A percentile compares a stretch with the other conserved stretches of the same genome.
Conservation (phyloP, 768 basidiomycete genomes). For the Leccinum variicolor region DNA sequence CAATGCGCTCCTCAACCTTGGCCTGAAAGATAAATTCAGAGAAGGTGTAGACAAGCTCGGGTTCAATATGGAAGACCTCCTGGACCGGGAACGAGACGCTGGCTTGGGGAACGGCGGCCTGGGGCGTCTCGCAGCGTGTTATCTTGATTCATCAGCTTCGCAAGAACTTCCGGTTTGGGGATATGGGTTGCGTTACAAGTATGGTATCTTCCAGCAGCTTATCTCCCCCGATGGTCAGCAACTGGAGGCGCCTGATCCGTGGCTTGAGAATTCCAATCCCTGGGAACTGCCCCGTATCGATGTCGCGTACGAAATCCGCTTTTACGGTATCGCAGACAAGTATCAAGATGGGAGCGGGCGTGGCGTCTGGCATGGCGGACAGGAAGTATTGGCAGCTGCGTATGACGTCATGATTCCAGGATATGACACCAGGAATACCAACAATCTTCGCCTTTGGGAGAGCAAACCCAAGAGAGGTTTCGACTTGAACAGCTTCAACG, state of each 20-base stretch:
- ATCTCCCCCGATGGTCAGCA: constrained; percentile 83
- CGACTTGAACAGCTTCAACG: constrained; percentile 94
- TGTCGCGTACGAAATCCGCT: constrained; percentile 80
- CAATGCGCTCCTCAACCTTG: constrained; percentile 84
- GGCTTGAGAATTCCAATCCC: constrained; percentile 84
- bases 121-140: constrained; percentile 95
- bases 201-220: constrained; percentile 94
- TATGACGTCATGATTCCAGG: constrained; percentile 94
- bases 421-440: constrained; percentile 78
- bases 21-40: constrained; percentile 71
- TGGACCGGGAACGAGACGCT: constrained; percentile 90
- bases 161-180: constrained; percentile 95
- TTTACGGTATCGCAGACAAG: constrained; percentile 82
- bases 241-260: constrained; percentile 90
- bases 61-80: constrained; percentile 83
- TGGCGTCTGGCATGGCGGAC: constrained; percentile 81
- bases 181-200: constrained; percentile 89
- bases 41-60: constrained; percentile 74
- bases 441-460: constrained; percentile 87
- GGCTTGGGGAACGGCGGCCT: constrained; percentile 94
- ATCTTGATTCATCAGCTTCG: constrained; percentile 89
- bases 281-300: constrained; percentile 89
- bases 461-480: constrained; percentile 87
- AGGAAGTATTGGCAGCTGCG: constrained; percentile 90
- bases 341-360: constrained; percentile 55